These are phyloP conservation scores for Acorus gramineus DNA, from an alignment of 106 monocot species.

Conservation along the genomic window DNA sequence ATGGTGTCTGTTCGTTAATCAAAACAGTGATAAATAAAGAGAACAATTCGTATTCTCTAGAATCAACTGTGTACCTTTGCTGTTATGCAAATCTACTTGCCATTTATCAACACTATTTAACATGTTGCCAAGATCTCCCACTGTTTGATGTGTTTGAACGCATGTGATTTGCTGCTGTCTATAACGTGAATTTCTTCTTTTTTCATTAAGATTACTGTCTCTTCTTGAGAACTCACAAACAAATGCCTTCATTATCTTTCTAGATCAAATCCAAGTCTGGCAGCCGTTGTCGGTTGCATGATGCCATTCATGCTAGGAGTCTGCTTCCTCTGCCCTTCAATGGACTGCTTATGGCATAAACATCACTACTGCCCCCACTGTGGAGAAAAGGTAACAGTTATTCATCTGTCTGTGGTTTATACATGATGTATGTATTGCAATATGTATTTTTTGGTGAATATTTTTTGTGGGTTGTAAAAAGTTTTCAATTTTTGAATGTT, in stretches of 20 bases:
- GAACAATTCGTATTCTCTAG: too few species aligned
- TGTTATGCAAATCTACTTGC: too few species aligned
- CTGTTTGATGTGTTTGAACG: neutral
- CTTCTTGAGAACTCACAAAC: neutral
- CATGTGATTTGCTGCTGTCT: neutral
- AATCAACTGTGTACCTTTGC: too few species aligned
- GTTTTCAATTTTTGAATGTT: too few species aligned
- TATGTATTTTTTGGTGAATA: too few species aligned
- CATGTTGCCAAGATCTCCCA: neutral
- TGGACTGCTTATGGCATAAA: conserved; percentile 97
- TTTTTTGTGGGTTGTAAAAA: too few species aligned
- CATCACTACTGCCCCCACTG: conserved; percentile 90
- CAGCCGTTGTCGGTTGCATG: conserved; percentile 87
- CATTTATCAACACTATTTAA: neutral
- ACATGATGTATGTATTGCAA: neutral
- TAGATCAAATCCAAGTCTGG: conserved; percentile 83
- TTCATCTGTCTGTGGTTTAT: neutral
- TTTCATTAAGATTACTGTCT: neutral
- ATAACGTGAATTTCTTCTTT: too few species aligned
- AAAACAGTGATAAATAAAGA: too few species aligned
- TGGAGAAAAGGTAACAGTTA: conserved; percentile 51
- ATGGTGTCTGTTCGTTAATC: too few species aligned
- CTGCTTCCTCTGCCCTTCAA: conserved; percentile 89
- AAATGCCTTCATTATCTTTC: neutral
- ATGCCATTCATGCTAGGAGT: conserved; percentile 88